Percentiles rank a stretch among this genome's conserved stretches.
Evolutionary conservation across 1,139 yeast species (phyloP).

Genomic region (Geotrichum aggregatum): DNA sequence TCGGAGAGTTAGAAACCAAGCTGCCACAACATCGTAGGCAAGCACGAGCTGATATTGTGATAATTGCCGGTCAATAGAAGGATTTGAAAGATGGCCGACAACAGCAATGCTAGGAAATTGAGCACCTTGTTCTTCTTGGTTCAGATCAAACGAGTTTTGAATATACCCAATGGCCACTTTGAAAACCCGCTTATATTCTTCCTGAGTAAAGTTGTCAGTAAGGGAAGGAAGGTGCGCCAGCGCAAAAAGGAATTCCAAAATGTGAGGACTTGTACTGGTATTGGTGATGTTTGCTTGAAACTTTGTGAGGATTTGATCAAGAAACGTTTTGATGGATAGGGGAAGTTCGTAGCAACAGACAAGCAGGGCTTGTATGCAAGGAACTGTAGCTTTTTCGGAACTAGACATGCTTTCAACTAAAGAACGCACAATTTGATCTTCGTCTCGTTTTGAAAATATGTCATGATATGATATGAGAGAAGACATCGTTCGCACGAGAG

Average conservation of each 20-base stretch:
- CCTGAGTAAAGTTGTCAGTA: slow-evolving; percentile 67
- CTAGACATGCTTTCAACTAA: slow-evolving; percentile 61
- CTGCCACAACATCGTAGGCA: slow-evolving; percentile 64
- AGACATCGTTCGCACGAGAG: slow-evolving; percentile 59
- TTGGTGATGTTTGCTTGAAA: slow-evolving; percentile 72
- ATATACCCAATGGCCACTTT: slow-evolving; percentile 71
- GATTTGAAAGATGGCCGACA: too few species aligned
- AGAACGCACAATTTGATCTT: slow-evolving; percentile 64
- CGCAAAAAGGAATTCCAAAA: slow-evolving; percentile 67
- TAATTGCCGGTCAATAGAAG: slow-evolving; percentile 27
- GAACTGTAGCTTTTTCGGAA: slow-evolving; percentile 74
- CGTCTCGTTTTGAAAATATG: slow-evolving; percentile 55
- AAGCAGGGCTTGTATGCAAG: slow-evolving; percentile 70
- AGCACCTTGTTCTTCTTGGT: too few species aligned
- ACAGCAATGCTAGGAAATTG: too few species aligned
- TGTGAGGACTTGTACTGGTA: slow-evolving; percentile 64
- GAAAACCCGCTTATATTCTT: slow-evolving; percentile 73
- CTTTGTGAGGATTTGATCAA: slow-evolving; percentile 61
- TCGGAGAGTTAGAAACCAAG: slow-evolving; percentile 68
- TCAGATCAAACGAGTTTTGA: neutral
- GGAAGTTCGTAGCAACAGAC: slow-evolving; percentile 81
- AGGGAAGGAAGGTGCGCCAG: slow-evolving; percentile 62
- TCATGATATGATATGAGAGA: slow-evolving; percentile 64
- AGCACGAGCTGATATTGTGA: slow-evolving; percentile 58
- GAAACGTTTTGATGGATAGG: slow-evolving; percentile 59